Base-by-base conservation (phyloP, 164 flowering plant species). In the Kingdonia uniflora region DNA sequence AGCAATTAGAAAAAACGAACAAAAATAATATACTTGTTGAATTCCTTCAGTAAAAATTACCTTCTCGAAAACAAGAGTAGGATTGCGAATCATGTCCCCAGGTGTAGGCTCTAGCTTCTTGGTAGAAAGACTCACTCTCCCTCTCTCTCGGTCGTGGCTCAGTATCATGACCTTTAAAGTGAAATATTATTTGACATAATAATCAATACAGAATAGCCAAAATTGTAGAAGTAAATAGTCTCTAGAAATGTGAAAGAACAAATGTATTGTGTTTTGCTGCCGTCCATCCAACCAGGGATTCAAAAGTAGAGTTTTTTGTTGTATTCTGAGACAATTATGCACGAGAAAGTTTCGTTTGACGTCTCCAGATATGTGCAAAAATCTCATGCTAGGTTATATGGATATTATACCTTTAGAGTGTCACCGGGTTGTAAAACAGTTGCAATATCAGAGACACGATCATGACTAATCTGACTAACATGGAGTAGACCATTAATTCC, bases 61-160 rank as follows among this genome's bases (percentile, higher is more conserved):
- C 98, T 92, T 92, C 73, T 85, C 89, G 76, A 88, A 92, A 29
- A 92, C 98, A 65, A 92, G 88, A 70, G 73, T 75, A 59, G 96
- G 96, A 51, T 92, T 88, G 63, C 91, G 91, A 74, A 92, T 86
- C 99, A 88, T 88, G 78, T 92, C 99, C 21, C 96, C 99, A 21
- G 99, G 99, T 38, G 96, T 85, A 19, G 99, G 99, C 69, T 92
- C 99, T 50, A 92, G 69, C 74, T 92, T 92, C 72, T 92, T 92
- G 22, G 99, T 92, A 13, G 99, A 92, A 11, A 91, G 95, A 72
- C 98, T 91, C 38, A 91, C 92, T 49, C 97, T 65, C 42, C 97
- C 97, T 70, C 96, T 80, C 67, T 91, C 96, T 14, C 96, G 85
- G 62, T 91, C 97, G 64, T 91, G 97, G 79, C 92, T 91, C 61